phyloP scores from a whole-genome alignment of 164 flowering plant species.

The Kalanchoe fedtschenkoi region DNA sequence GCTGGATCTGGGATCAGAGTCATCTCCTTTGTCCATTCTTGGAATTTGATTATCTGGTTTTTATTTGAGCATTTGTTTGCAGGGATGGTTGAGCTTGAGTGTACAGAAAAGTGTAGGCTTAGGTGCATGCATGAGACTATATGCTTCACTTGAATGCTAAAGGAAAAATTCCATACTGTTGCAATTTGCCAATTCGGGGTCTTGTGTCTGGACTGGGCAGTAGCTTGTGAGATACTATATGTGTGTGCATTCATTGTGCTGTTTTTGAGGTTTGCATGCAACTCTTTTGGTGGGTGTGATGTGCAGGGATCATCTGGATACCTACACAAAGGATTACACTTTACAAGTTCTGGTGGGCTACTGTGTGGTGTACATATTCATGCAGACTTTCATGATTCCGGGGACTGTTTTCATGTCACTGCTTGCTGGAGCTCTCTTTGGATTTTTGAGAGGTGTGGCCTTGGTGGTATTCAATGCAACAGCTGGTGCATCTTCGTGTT shows the following conservation, averaged over 20 bases:
- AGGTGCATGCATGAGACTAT: no score
- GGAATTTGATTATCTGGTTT: no score
- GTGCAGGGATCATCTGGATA: slow-evolving; percentile 69
- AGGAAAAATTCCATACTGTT: no score
- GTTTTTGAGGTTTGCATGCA: background rate
- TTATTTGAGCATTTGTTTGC: no score
- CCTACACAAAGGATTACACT: slow-evolving; percentile 86
- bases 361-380: slow-evolving; percentile 74
- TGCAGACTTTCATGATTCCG: slow-evolving; percentile 99
- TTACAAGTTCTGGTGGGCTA: slow-evolving; percentile 78
- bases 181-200: no score
- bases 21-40: no score
- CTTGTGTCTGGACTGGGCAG: no score
- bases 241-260: no score
- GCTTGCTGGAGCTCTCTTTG: slow-evolving; percentile 94
- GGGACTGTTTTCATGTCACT: slow-evolving; percentile 95
- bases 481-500: slow-evolving; percentile 96
- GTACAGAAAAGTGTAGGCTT: no score
- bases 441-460: slow-evolving; percentile 76
- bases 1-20: background rate
- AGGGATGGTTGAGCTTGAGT: no score
- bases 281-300: background rate
- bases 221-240: no score
- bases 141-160: no score
- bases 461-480: slow-evolving; percentile 87